Evolutionary conservation across 2,329 filamentous ascomycete genomes (phyloP), one percentile per base, ranked within the genome.

Genomic region (Aspergillus sclerotialis): DNA sequence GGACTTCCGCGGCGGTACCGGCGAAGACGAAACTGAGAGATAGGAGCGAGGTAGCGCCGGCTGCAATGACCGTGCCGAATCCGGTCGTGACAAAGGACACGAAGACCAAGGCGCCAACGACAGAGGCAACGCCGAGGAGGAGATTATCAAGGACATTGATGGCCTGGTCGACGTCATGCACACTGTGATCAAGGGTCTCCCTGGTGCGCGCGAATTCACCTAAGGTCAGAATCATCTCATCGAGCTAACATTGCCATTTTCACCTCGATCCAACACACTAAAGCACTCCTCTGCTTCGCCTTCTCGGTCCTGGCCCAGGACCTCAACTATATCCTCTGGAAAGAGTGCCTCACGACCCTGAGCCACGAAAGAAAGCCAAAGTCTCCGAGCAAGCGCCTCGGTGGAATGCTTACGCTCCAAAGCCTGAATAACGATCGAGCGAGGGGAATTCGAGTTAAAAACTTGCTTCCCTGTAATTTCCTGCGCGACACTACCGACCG

Each of bases 361-460:
- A 4, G 92, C 78, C 2, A 94, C 92, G 56, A 95, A 94, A 1
- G 89, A 95, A 86, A 95, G 94, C 92, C 92, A 96, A 43, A 96
- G 82, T 52, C 92, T 83, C 47, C 79, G 82, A n/a, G 86, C 89
- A 38, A 96, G 68, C n/a, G 92, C 92, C 58, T 96, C 89, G 0
- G 88, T 86, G 5, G 87, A 84, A 39, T 75, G 73, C 28, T 76
- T 79, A 65, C 87, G 90, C 61, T 95, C 89, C 19, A 96, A 71
- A 7, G 90, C 92, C 56, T 93, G 80, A 9, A 93, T 72, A 4
- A 96, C 87, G 31, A 96, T 78, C 0, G 87, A 92, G 58, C 95
- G 89, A 1, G 89, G 81, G 4, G 88, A 84, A 52, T 85, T 90
- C 10, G 87, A 82, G 61, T 95, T 94, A 67, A 96, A 94, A 14